Evolutionary conservation across 1,284 basidiomycete genomes (phyloP), one percentile per base, ranked within the genome.

Genomic region (Exobasidium rhododendri): DNA sequence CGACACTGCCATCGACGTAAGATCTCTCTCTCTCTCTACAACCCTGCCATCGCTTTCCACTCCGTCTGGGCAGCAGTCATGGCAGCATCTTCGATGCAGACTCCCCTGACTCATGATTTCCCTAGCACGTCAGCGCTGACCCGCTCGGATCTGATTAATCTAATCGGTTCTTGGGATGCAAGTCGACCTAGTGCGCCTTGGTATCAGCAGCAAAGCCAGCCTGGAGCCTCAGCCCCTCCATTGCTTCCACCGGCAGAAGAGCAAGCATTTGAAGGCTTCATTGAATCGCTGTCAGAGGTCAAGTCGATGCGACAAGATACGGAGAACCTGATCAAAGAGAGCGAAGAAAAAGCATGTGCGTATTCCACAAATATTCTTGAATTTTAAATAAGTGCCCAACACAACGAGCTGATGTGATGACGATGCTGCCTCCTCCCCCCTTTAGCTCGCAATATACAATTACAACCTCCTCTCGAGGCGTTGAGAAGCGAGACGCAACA

Each of bases 401-500:
- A n/a, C n/a, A n/a, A n/a, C n/a, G n/a, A n/a, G n/a, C n/a, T n/a
- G 67, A 58, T 22, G 4, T 17, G 14, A 17, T 17, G 53, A 29
- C 26, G 28, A 20, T 26, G 7, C n/a, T 24, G 2, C 17, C 35
- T 17, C 35, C 35, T 40, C 10, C 35, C 17, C 17, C 35, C 14
- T 3, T 3, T 57, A 44, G 51, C 51, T 14, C 64, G 61, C 43
- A 78, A 78, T 30, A 44, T 60, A 6, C 63, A 64, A 45, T 67
- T 66, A 5, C 71, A 74, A 43, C 66, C 68, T 6, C 63, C 46
- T 4, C 69, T 78, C 30, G 67, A 74, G 56, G 52, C 65, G 6
- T 57, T 77, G 11, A 69, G 75, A 4, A 35, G 28, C 10, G 71
- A 75, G 56, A 75, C 75, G n/a, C 66, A 69, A 30, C 58, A 56